Evolutionary conservation across 805 yeast species (phyloP).

Genomic region (Kazachstania bromeliacearum): DNA sequence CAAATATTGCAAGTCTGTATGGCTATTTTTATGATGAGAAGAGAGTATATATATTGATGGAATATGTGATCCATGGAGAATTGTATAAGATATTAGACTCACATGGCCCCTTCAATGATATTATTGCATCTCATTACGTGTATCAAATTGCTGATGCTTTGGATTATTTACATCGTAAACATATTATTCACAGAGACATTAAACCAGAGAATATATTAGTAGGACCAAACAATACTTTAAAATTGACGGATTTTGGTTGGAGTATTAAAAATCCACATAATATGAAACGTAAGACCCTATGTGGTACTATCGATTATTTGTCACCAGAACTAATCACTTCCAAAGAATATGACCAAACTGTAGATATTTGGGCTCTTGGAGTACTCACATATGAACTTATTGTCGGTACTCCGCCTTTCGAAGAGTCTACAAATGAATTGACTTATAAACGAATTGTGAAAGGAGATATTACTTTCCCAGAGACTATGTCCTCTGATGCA

Average conservation of each 20-base stretch:
- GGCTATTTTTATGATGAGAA: constrained; percentile 78
- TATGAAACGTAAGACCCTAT: constrained; percentile 63
- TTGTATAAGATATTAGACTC: constrained; percentile 62
- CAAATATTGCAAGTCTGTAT: constrained; percentile 68
- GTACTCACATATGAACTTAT: constrained; percentile 76
- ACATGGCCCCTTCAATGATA: constrained; percentile 62
- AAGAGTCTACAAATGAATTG: constrained; percentile 63
- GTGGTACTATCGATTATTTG: constrained; percentile 89
- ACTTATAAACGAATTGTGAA: constrained; percentile 74
- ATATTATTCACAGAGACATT: constrained; percentile 83
- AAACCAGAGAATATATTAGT: constrained; percentile 88
- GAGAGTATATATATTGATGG: constrained; percentile 75
- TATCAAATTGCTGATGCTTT: constrained; percentile 78
- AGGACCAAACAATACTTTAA: constrained; percentile 65
- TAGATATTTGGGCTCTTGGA: constrained; percentile 92
- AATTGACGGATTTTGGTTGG: constrained; percentile 95
- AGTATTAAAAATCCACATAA: constrained; percentile 57
- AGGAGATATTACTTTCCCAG: constrained; percentile 69
- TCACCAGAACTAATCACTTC: constrained; percentile 94
- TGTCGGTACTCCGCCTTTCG: constrained; percentile 89
- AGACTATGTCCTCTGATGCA: constrained; percentile 62
- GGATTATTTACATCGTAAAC: constrained; percentile 63
- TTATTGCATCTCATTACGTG: constrained; percentile 67
- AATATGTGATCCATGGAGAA: constrained; percentile 81
- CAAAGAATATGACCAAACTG: constrained; percentile 64